Evolutionary conservation across 495 filamentous ascomycete species (phyloP), one percentile per base, ranked within the genome.

Genomic region (Penicillium flavigenum): DNA sequence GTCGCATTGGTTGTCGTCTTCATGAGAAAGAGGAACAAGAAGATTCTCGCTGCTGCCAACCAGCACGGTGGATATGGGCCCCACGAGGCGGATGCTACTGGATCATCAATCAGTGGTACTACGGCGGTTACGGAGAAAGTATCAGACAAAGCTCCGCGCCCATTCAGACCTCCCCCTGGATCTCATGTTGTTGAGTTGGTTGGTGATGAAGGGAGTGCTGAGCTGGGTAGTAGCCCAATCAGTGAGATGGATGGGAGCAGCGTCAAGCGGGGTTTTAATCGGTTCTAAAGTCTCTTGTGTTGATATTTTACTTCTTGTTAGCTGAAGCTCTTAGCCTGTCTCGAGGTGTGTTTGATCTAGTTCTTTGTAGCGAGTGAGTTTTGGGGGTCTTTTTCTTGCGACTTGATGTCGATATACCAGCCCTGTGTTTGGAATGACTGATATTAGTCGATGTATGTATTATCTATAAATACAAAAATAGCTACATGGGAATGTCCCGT

Each of bases 101-200:
- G 9, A 11, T 55, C 53, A 0, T 47, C 53, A 4, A 16, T 47
- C 3, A 47, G 53, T 6, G 53, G 44, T 26, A 47, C 53, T 12
- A 47, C 53, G 4, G 51, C 17, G 1, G 29, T 39, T 39, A n/a
- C n/a, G n/a, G 45, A 47, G 45, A 47, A 47, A 7, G 8, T 3
- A 41, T 2, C 9, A 41, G 34, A 20, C 10, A 12, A 16, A 7
- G 29, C 17, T 2, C 8, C 14, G 4, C 32, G 36, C 16, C 32
- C 31, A 7, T 55, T 58, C n/a, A 56, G 59, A 17, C 59, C 59
- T 20, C 32, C 38, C 31, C 55, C 59, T 44, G 59, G 59, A n/a
- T 58, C 59, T 5, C 27, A 34, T 19, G 19, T 62, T 29, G 56
- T 62, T 3, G 59, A 62, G 14, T 24, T 62, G 20, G 34, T 22